phyloP scores from a whole-genome alignment of 1,284 basidiomycete genomes.

The Fomitiporia mediterranea region DNA sequence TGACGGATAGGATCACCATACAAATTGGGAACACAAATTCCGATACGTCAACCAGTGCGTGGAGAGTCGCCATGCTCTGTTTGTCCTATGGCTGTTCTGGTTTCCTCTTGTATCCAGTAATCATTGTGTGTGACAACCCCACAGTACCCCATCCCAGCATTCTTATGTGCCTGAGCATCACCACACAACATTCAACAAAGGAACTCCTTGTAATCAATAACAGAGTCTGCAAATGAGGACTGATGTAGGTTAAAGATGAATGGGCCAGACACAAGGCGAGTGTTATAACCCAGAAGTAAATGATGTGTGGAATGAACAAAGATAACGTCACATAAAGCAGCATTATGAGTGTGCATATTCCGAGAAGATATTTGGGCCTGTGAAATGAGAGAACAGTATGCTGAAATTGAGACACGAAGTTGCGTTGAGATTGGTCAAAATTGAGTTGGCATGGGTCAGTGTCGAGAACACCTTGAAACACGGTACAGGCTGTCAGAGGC shows the following conservation, averaged over 20 bases:
- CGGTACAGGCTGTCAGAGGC: not conserved
- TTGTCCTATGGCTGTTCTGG: conserved; percentile 94
- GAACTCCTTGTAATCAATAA: conserved; percentile 96
- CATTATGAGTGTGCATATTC: conserved; percentile 86
- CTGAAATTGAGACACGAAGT: conserved; percentile 91
- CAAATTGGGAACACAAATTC: conserved; percentile 84
- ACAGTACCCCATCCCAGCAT: conserved; percentile 98
- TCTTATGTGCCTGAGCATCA: conserved; percentile 92
- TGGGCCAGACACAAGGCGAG: conserved; percentile 86
- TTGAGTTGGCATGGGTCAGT: conserved; percentile 94
- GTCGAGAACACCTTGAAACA: conserved; percentile 48
- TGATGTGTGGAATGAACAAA: conserved; percentile 84
- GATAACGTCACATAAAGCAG: conserved; percentile 88
- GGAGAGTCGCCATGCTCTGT: conserved; percentile 77
- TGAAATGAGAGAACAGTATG: conserved; percentile 93
- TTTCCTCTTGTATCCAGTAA: conserved; percentile 96
- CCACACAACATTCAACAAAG: conserved; percentile 96
- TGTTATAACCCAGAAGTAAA: conserved; percentile 95
- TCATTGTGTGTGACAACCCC: conserved; percentile 90
- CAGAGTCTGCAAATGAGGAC: conserved; percentile 91
- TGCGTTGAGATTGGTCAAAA: conserved; percentile 90
- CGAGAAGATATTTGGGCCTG: conserved; percentile 95
- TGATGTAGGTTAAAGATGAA: conserved; percentile 98
- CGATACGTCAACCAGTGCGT: conserved; percentile 84
- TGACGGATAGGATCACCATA: conserved; percentile 79